Percentiles rank a stretch among this genome's conserved stretches.
phyloP scores from a whole-genome alignment of 1,139 yeast genomes.

The Candida tetrigidarum region DNA sequence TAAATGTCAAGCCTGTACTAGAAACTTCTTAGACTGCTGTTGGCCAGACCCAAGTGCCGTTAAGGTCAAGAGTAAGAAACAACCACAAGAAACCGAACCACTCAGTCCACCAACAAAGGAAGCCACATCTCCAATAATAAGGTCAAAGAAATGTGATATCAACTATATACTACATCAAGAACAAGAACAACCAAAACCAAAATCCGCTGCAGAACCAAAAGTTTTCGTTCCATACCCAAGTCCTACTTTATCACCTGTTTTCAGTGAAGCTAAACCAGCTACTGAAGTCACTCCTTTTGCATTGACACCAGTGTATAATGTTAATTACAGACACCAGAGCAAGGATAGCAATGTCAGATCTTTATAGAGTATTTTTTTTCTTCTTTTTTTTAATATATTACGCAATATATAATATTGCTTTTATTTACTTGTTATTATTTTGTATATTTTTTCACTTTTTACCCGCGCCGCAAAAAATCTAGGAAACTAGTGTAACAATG shows the following conservation, averaged over 20 bases:
- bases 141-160: constrained; percentile 20
- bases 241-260: constrained; percentile 26
- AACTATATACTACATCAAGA: constrained; percentile 14
- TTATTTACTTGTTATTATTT: neutral
- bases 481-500: too few relatives aligned
- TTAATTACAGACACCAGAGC: constrained; percentile 17
- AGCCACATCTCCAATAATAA: constrained; percentile 11
- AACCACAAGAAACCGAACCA: neutral
- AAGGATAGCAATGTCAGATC: constrained; percentile 20
- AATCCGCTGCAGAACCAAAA: constrained; percentile 6
- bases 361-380: constrained; percentile 1
- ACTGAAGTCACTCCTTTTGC: constrained; percentile 21
- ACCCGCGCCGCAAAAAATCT: too few relatives aligned
- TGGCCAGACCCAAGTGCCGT: constrained; percentile 36
- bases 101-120: neutral
- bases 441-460: too few relatives aligned
- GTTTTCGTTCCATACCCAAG: constrained; percentile 24
- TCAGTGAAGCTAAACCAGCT: constrained; percentile 16
- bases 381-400: too few relatives aligned
- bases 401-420: neutral
- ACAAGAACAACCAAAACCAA: constrained; percentile 6
- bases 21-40: constrained; percentile 51
- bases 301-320: constrained; percentile 21
- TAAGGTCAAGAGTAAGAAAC: constrained; percentile 6
- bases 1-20: constrained; percentile 51